Evolutionary conservation across 768 basidiomycete species (phyloP), one percentile per base, ranked within the genome.

Genomic region (Leucosporidium creatinivorum): DNA sequence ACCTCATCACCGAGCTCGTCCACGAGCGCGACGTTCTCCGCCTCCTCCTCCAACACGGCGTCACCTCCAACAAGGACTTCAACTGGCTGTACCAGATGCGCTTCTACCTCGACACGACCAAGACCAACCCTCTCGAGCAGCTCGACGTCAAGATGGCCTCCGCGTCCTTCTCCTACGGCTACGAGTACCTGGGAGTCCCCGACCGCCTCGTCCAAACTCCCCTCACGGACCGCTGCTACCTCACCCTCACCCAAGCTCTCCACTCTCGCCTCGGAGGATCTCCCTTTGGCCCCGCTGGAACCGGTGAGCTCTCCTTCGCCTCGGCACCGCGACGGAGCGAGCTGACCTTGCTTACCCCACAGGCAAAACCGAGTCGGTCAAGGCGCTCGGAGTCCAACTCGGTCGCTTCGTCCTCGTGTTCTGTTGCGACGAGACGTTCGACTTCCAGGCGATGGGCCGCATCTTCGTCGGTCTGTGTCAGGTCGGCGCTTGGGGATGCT

Each of bases 331-430:
- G 15, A 13, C 8, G 39, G 8, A 12, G 10, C 8, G 39, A 44
- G 39, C 39, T 26, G 50, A 51, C 21, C 25, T 67, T 68, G 18
- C 67, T 63, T 66, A 52, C 54, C 62, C 21, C 54, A 57, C 73
- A 91, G 92, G 93, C 36, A 99, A 99, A 81, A 99, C 96, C 0
- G 96, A 99, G 79, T 98, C 96, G 2, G 96, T 99, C 77, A 99
- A 99, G 79, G 93, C 96, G 3, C 86, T 99, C 26, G 96, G 96
- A 59, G 91, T 97, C 3, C 93, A 96, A 75, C 85, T 99, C 8
- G 96, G 96, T 50, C 87, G 96, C 48, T 99, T 99, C 75, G 96
- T 99, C n/a, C 83, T 99, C 58, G 96, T 99, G n/a, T 99, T 99
- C 81, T 98, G 96, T 77, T 99, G 96, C 76, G 96, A 99, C 79